Base-by-base conservation (phyloP, 2,329 filamentous ascomycete genomes). In the Trichoderma aggressivum region DNA sequence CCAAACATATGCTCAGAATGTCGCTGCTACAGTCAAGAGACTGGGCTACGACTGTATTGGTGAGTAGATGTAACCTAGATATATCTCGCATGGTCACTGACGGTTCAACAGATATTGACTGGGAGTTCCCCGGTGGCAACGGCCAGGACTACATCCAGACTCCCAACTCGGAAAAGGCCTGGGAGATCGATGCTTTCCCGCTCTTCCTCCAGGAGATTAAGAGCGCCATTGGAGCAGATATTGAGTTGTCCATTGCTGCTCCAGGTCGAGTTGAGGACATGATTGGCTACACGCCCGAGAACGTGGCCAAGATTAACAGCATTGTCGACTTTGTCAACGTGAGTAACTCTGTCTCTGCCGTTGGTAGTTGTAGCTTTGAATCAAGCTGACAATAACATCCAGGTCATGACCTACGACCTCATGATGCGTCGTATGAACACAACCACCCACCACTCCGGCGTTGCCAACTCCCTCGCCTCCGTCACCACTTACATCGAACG, bases 341-440 rank as follows among this genome's bases (percentile, higher is more conserved):
- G 59, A 70, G 74, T 74, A 4, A 6, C 3, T 7, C 39, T 21
- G 18, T 10, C 18, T 43, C 39, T 43, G 39, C 3, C 2, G 12
- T 11, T 0, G 6, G 7, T 10, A 3, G 0, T 10, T 39, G 18
- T 8, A 3, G 0, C 1, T 3, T 24, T 2, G 8, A 1, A 0
- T 1, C 1, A 3, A 10, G 43, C 55, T 69, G 14, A 56, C 10
- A 53, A 4, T 0, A 61, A 7, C 0, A 14, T 3, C 0, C 12
- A 81, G 80, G 81, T 93, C 73, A 92, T 92, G 90, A 85, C 87
- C 10, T 93, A 93, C 78, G 91, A 93, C 76, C 78, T 93, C 61
- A 90, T 91, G 86, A 92, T 92, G 80, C 89, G 91, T 12, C 87
- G 91, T n/a, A 89, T 92, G 78, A 87, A 82, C 63, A 79, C 84